Base-by-base conservation (phyloP, 345 rosid species). In the Heritiera littoralis region DNA sequence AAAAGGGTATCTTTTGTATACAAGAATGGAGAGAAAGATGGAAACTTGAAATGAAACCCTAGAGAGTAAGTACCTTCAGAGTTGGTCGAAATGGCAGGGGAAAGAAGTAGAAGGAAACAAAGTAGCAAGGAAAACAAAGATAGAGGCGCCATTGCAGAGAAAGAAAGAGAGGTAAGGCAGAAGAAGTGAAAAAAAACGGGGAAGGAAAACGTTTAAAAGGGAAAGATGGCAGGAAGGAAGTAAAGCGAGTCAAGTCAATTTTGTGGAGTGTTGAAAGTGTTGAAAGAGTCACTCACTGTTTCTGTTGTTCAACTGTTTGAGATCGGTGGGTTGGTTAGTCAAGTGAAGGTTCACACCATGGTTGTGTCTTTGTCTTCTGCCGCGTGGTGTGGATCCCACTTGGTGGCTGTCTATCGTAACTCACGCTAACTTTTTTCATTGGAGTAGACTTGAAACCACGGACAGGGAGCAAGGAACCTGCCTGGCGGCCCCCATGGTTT, bases 61-160 rank as follows among this genome's bases (percentile, higher is more conserved):
- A 78, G 38, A 70, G 66, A 65, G 18, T 10, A 2, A 61, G 30
- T 81, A 90, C 93, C 93, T 84, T 90, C 93, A 74, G 89, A 81
- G 77, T 89, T 90, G 79, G 90, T 82, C 17, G 89, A 88, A 66
- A 87, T 77, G 66, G 86, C 85, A 40, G 87, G 87, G 9, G 82
- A 77, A 70, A 87, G 40, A n/a, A 76, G 72, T 35, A 85, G 73
- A 20, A 83, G 46, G 81, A 78, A 75, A 65, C 67, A 68, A 56
- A 86, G 41, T 17, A 56, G 41, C 59, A 79, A 61, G 40, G 67
- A 77, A 67, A 61, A 52, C 41, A 79, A 61, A 55, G 81, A 65
- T 70, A 73, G 13, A 67, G 64, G 32, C 79, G 80, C 80, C 90
- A 86, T 86, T 32, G 30, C 28, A 68, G 76, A 77, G 72, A 72